A percentile compares a stretch with the other conserved stretches of the same genome.
These are phyloP conservation scores for Nigrograna mackinnonii DNA, from an alignment of 2,329 filamentous ascomycete species.

Conservation along the genomic window DNA sequence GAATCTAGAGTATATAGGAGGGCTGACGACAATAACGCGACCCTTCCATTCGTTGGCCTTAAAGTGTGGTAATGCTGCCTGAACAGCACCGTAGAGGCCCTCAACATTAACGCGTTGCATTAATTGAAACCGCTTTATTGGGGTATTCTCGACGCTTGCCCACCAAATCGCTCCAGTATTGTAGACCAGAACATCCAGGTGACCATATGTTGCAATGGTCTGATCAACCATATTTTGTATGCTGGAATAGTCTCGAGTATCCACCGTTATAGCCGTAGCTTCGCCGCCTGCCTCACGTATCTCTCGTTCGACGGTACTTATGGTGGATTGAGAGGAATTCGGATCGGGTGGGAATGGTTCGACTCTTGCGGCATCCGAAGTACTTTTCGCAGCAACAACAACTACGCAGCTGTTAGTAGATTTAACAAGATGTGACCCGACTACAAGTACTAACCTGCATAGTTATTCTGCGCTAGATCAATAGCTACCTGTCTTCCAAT, in stretches of 20 bases:
- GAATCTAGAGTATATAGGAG: constrained; percentile 84
- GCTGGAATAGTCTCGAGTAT: constrained; percentile 67
- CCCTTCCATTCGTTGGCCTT: constrained; percentile 57
- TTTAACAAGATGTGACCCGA: not conserved
- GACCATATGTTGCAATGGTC: constrained; percentile 62
- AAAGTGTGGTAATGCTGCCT: constrained; percentile 71
- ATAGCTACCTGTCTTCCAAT: constrained; percentile 82
- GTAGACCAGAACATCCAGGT: constrained; percentile 77
- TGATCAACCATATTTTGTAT: constrained; percentile 63
- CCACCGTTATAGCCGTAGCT: constrained; percentile 69
- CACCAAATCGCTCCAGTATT: constrained; percentile 88
- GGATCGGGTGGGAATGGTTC: constrained; percentile 73
- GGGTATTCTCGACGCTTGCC: constrained; percentile 73
- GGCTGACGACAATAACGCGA: constrained; percentile 76
- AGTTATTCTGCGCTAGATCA: constrained; percentile 72
- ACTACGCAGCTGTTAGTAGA: constrained; percentile 52
- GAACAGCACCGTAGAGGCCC: constrained; percentile 74
- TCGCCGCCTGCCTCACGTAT: constrained; percentile 67
- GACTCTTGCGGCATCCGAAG: constrained; percentile 62
- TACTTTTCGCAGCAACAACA: constrained; percentile 76
- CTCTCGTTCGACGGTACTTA: constrained; percentile 78
- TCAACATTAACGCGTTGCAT: constrained; percentile 58
- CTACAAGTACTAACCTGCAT: constrained; percentile 59
- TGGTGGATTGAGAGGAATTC: constrained; percentile 75
- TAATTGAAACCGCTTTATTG: constrained; percentile 72